Base-by-base conservation (phyloP, 805 yeast genomes). In the Candida glaebosa region DNA sequence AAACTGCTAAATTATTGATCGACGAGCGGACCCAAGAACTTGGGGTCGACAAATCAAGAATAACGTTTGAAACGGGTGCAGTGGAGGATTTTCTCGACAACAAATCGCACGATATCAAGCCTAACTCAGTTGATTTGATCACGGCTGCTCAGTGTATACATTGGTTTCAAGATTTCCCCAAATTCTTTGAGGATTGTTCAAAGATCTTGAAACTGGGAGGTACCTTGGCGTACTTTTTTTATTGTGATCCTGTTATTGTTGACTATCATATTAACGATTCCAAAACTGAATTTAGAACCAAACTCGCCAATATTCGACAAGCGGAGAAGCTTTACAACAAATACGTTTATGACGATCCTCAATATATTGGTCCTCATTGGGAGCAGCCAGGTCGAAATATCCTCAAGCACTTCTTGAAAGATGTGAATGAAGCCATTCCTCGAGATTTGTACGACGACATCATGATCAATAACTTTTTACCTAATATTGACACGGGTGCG, bases 371-470 rank as follows among this genome's bases (percentile, higher is more conserved):
- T 0, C 80, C 81, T 0, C 78, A 78, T 55, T 90, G 97, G 97
- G 85, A 87, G 52, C 84, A 83, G 50, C 93, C 95, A 0, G 97
- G 96, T 0, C 68, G 95, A 37, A 40, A 54, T 4, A 63, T 75
- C 10, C 59, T 90, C 25, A 64, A 81, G 39, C 47, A 63, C 5
- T 53, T 71, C 43, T 69, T 75, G 46, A 52, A 47, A 12, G 75
- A 65, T 8, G 67, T 81, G 4, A 56, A 65, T 26, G 51, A 74
- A n/a, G 52, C 54, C 18, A 65, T 69, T 3, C 80, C 83, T 2
- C 19, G 40, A 0, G 65, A 60, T 2, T 43, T 52, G 10, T 85
- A 72, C 56, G 48, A 54, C 1, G 73, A 79, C 43, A 45, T 66
- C 12, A 49, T 28, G 19, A 59, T 63, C 34, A 54, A 58, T 15